These are phyloP conservation scores for Claviceps citrina DNA, from an alignment of 2,329 filamentous ascomycete species.

Conservation along the genomic window DNA sequence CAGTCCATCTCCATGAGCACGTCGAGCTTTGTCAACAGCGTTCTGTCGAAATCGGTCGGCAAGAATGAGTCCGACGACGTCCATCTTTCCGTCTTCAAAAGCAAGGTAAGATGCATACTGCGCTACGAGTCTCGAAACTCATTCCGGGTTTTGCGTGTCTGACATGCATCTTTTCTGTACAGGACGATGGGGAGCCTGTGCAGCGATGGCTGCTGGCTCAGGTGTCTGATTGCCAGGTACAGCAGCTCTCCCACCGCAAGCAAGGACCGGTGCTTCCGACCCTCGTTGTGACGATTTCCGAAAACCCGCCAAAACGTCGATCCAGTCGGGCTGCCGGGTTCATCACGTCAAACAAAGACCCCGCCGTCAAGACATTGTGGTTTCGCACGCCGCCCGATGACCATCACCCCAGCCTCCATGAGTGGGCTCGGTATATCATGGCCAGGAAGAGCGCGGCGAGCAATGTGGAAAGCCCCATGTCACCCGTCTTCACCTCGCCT, in stretches of 20 bases:
- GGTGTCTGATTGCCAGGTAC: constrained; percentile 42
- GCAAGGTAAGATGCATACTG: constrained; percentile 26
- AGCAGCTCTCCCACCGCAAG: constrained; percentile 45
- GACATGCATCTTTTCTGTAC: constrained; percentile 4
- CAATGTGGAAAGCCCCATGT: constrained; percentile 34
- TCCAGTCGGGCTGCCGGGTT: constrained; percentile 48
- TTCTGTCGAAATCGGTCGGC: constrained; percentile 21
- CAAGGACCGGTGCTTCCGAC: constrained; percentile 44
- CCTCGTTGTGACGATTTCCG: constrained; percentile 40
- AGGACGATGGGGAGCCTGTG: constrained; percentile 37
- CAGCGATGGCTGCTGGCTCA: constrained; percentile 37
- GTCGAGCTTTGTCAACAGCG: constrained; percentile 23
- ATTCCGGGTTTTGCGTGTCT: no score
- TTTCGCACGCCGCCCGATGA: constrained; percentile 42
- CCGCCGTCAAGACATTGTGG: constrained; percentile 33
- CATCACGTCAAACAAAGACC: constrained; percentile 34
- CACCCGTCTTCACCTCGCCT: constrained; percentile 38
- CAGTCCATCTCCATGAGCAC: constrained; percentile 25
- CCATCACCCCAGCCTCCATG: constrained; percentile 34
- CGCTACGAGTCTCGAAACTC: background rate
- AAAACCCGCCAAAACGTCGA: constrained; percentile 47
- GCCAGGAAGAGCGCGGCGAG: constrained; percentile 29
- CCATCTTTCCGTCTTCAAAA: constrained; percentile 40
- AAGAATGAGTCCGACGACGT: constrained; percentile 25
- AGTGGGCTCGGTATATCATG: constrained; percentile 43